These are phyloP conservation scores for Hamamelis virginiana DNA, from an alignment of 164 flowering plant genomes.

Conservation along the genomic window DNA sequence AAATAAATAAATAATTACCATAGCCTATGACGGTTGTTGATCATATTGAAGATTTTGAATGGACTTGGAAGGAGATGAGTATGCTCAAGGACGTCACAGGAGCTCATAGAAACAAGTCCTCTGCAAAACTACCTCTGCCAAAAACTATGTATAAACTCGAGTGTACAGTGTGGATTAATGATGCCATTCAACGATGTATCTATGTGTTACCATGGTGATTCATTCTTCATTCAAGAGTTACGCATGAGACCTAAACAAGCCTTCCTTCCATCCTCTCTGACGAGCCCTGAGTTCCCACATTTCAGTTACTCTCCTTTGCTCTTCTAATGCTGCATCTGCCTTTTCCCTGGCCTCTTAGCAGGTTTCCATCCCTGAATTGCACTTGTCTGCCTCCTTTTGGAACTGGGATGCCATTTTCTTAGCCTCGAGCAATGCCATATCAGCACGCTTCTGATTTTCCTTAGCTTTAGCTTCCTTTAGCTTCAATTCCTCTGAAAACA, in stretches of 20 bases:
- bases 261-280: slow-evolving; percentile 28
- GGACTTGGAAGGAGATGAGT: no score
- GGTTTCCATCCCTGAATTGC: slow-evolving; percentile 48
- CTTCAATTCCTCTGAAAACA: slow-evolving; percentile 20
- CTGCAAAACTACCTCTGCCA: no score
- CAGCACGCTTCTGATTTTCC: slow-evolving; percentile 22
- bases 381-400: slow-evolving; percentile 52
- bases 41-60: no score
- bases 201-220: not conserved
- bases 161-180: no score
- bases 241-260: not conserved
- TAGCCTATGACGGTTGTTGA: no score
- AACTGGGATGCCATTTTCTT: slow-evolving; percentile 42
- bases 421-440: slow-evolving; percentile 32
- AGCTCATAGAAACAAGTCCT: no score
- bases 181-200: no score
- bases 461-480: slow-evolving; percentile 15
- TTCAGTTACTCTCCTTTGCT: slow-evolving; percentile 25
- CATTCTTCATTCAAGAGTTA: not conserved
- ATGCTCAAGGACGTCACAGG: no score
- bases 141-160: no score
- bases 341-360: slow-evolving; percentile 49
- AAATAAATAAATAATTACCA: no score
- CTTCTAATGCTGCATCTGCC: slow-evolving; percentile 30
- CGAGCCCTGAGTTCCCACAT: slow-evolving; percentile 36